A percentile compares a stretch with the other conserved stretches of the same genome.
Conservation (phyloP, 495 filamentous ascomycete species). For the Amphirosellinia nigrospora region DNA sequence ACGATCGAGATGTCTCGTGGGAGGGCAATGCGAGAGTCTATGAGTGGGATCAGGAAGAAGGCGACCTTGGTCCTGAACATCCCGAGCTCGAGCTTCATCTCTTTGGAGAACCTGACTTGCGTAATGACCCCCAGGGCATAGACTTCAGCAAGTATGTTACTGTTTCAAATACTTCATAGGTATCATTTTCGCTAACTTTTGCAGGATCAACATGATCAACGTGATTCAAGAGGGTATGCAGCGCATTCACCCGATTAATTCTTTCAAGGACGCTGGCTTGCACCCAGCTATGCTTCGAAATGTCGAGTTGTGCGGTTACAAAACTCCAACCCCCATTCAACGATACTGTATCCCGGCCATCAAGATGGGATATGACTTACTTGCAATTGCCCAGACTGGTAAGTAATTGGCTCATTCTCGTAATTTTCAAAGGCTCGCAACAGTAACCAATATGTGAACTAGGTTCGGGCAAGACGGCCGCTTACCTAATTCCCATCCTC, state of each 20-base stretch:
- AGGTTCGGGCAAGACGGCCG: conserved; percentile 97
- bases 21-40: conserved; percentile 67
- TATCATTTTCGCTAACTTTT: neutral
- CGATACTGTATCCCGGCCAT: conserved; percentile 81
- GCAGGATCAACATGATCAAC: conserved; percentile 61
- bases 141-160: conserved; percentile 55
- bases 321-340: conserved; percentile 83
- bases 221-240: conserved; percentile 64
- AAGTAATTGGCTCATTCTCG: conserved; percentile 37
- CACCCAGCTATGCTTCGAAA: conserved; percentile 86
- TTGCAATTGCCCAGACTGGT: conserved; percentile 94
- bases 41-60: conserved; percentile 84
- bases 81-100: conserved; percentile 72
- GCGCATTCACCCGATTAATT: conserved; percentile 58
- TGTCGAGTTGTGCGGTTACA: conserved; percentile 67
- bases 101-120: conserved; percentile 60
- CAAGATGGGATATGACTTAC: conserved; percentile 72
- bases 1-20: conserved; percentile 41
- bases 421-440: neutral
- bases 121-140: conserved; percentile 47
- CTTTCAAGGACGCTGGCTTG: conserved; percentile 79
- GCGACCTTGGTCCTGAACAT: conserved; percentile 78
- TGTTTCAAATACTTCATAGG: neutral
- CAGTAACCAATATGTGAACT: conserved; percentile 13
- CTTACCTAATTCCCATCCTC: conserved; percentile 87